Evolutionary conservation across 495 filamentous ascomycete species (phyloP).

Genomic region (Aspergillus homomorphus): DNA sequence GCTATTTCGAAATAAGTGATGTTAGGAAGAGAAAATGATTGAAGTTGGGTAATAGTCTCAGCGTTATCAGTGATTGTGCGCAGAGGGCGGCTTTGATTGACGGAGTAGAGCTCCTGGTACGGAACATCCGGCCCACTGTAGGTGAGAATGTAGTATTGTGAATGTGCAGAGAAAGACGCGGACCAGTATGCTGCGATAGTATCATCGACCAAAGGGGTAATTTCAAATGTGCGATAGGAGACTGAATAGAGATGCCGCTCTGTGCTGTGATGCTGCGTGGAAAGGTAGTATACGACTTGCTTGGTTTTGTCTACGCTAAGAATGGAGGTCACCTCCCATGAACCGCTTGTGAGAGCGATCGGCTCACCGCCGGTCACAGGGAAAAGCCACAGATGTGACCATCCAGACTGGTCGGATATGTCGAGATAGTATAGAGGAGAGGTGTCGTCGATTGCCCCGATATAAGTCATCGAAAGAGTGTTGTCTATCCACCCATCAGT

Average conservation of each 20-base stretch:
- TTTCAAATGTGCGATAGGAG: slow-evolving; percentile 15
- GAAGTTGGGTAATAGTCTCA: slow-evolving; percentile 6
- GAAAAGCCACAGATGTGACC: slow-evolving; percentile 21
- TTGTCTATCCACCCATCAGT: slow-evolving; percentile 25
- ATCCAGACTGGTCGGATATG: slow-evolving; percentile 20
- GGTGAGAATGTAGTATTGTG: slow-evolving; percentile 18
- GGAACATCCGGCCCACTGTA: slow-evolving; percentile 20
- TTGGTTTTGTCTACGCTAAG: slow-evolving; percentile 16
- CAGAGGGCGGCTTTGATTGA: slow-evolving; percentile 10
- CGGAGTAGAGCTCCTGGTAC: slow-evolving; percentile 22
- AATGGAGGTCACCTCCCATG: slow-evolving; percentile 20
- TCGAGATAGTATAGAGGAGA: slow-evolving; percentile 19
- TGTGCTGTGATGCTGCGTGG: slow-evolving; percentile 21
- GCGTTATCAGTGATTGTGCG: slow-evolving; percentile 21
- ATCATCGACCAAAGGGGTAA: slow-evolving; percentile 19
- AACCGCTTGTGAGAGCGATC: slow-evolving; percentile 15
- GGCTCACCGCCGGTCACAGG: slow-evolving; percentile 13
- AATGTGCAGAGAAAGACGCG: slow-evolving; percentile 17
- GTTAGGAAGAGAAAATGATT: slow-evolving; percentile 15
- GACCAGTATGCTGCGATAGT: slow-evolving; percentile 18
- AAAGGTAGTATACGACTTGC: slow-evolving; percentile 20
- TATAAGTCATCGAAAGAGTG: slow-evolving; percentile 16
- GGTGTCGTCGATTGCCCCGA: slow-evolving; percentile 9
- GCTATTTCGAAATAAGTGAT: slow-evolving; percentile 20
- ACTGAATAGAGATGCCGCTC: slow-evolving; percentile 22